phyloP scores from a whole-genome alignment of 495 filamentous ascomycete species.

The Pyronema domesticum region DNA sequence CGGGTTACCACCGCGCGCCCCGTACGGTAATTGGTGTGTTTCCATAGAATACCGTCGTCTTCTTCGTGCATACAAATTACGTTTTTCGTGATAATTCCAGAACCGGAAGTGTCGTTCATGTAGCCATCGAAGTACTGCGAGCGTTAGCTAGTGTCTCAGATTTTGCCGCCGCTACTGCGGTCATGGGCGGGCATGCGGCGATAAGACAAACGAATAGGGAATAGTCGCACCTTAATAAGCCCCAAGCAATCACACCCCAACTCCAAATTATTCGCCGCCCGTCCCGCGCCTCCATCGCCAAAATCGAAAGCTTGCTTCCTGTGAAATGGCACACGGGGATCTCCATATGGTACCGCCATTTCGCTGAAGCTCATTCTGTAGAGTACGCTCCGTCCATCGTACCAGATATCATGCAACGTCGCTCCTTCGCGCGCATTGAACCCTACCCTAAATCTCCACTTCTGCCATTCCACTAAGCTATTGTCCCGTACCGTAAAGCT shows the following conservation, averaged over 20 bases:
- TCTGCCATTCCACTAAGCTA: constrained; percentile 43
- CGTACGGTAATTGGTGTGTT: constrained; percentile 50
- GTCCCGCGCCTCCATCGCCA: constrained; percentile 47
- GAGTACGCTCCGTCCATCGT: constrained; percentile 48
- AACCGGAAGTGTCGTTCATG: constrained; percentile 38
- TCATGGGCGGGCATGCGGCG: too few species aligned
- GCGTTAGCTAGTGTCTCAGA: not conserved
- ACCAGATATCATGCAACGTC: constrained; percentile 47
- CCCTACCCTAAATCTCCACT: constrained; percentile 47
- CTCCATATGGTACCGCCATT: constrained; percentile 52
- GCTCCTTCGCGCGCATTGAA: constrained; percentile 49
- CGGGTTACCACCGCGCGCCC: constrained; percentile 41
- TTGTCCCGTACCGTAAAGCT: constrained; percentile 36
- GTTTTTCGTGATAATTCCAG: constrained; percentile 38
- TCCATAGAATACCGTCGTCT: constrained; percentile 46
- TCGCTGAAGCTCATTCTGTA: constrained; percentile 56
- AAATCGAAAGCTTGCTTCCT: constrained; percentile 55
- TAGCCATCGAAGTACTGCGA: constrained; percentile 42
- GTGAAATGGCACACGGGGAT: constrained; percentile 48
- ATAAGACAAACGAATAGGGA: constrained; percentile 4
- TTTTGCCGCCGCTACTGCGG: not conserved
- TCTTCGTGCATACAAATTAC: constrained; percentile 52
- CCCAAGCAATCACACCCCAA: constrained; percentile 54
- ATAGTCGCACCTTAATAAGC: constrained; percentile 30
- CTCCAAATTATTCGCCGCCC: constrained; percentile 48